Conservation (phyloP, 2,329 filamentous ascomycete species). For the Mycogone perniciosa region DNA sequence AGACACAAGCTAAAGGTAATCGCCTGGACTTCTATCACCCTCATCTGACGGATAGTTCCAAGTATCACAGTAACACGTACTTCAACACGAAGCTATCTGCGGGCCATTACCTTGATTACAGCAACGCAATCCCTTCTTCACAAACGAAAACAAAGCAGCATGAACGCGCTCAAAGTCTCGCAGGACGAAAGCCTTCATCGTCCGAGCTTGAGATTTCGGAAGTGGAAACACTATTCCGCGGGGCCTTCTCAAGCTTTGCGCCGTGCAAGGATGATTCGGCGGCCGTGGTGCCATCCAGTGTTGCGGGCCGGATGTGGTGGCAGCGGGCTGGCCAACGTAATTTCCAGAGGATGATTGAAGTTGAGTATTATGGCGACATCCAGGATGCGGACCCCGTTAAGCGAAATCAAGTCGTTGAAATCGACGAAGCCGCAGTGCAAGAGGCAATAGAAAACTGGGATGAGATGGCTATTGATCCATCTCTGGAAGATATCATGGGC, state of each 20-base stretch:
- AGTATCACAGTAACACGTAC: slow-evolving; percentile 53
- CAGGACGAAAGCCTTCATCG: slow-evolving; percentile 50
- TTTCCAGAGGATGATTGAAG: slow-evolving; percentile 59
- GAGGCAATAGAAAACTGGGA: slow-evolving; percentile 55
- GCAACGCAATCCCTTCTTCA: slow-evolving; percentile 53
- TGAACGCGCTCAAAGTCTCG: slow-evolving; percentile 64
- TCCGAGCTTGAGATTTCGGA: slow-evolving; percentile 56
- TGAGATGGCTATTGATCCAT: slow-evolving; percentile 51
- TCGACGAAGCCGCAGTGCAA: slow-evolving; percentile 48
- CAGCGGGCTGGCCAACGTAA: slow-evolving; percentile 60
- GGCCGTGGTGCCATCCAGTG: slow-evolving; percentile 61
- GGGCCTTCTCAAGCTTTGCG: slow-evolving; percentile 74
- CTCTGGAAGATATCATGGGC: slow-evolving; percentile 46
- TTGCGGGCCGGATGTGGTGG: slow-evolving; percentile 70
- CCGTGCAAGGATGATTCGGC: slow-evolving; percentile 67
- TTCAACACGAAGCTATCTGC: slow-evolving; percentile 59
- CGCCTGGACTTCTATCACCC: slow-evolving; percentile 48
- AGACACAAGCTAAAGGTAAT: slow-evolving; percentile 59
- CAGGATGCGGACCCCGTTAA: slow-evolving; percentile 32
- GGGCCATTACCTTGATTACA: slow-evolving; percentile 65
- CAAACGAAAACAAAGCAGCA: slow-evolving; percentile 58
- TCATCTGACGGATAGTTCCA: slow-evolving; percentile 49
- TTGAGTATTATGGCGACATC: slow-evolving; percentile 37
- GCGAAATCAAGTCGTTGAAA: slow-evolving; percentile 28
- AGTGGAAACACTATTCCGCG: slow-evolving; percentile 68